Conservation (phyloP, 305 asterid genomes). For the Solanum hybrid region DNA sequence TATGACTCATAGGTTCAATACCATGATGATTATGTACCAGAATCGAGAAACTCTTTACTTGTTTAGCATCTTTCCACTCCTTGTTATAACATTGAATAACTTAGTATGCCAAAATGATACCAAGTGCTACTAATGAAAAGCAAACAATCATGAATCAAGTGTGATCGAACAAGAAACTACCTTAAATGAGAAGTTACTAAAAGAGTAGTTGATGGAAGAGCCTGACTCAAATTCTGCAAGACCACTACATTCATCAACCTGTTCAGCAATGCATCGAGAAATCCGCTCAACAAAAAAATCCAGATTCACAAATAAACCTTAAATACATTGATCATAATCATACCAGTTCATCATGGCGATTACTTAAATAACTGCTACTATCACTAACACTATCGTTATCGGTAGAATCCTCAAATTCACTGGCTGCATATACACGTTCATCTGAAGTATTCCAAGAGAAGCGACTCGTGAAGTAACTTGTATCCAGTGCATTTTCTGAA, state of each 20-base stretch:
- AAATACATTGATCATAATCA: not conserved
- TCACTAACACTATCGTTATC: constrained; percentile 76
- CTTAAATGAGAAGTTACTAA: constrained; percentile 97
- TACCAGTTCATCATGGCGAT: constrained; percentile 89
- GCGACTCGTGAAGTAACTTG: constrained; percentile 95
- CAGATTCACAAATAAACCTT: not conserved
- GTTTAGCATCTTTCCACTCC: not conserved
- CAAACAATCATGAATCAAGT: not conserved
- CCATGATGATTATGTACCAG: not conserved
- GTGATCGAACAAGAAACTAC: constrained; percentile 19
- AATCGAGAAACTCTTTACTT: not conserved
- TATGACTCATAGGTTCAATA: not conserved
- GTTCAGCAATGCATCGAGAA: constrained; percentile 12
- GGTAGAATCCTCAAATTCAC: constrained; percentile 84
- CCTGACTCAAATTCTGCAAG: constrained; percentile 61
- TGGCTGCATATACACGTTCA: constrained; percentile 66
- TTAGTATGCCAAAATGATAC: not conserved
- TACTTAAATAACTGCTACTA: constrained; percentile 80
- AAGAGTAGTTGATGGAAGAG: constrained; percentile 72
- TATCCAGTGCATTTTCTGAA: constrained; percentile 83
- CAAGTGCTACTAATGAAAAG: not conserved
- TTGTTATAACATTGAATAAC: not conserved
- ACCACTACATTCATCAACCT: constrained; percentile 81
- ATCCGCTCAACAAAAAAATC: not conserved
- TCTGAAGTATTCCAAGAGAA: constrained; percentile 92